Evolutionary conservation across 2,329 filamentous ascomycete genomes (phyloP).

Genomic region (Gaeumannomyces tritici): DNA sequence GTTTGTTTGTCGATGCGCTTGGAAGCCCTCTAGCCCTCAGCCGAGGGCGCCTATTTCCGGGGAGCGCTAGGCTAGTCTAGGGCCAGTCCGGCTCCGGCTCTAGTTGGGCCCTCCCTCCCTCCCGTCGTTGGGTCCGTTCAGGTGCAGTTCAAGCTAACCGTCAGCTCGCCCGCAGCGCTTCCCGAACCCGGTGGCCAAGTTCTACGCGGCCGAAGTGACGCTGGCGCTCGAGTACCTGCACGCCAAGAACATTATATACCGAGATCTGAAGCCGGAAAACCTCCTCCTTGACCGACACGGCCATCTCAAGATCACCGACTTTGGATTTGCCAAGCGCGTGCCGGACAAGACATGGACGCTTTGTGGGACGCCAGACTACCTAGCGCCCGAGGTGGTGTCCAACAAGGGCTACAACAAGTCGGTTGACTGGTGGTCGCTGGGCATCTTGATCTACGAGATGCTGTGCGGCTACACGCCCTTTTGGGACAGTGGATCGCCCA

Average conservation of each 20-base stretch:
- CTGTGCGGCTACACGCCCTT: slow-evolving; percentile 97
- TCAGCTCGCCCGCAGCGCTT: slow-evolving; percentile 59
- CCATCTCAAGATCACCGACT: slow-evolving; percentile 95
- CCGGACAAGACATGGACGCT: slow-evolving; percentile 99
- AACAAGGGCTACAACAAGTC: slow-evolving; percentile 99
- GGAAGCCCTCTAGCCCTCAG: not conserved
- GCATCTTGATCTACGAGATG: slow-evolving; percentile 99
- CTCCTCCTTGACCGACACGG: slow-evolving; percentile 84
- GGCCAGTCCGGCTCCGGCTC: too few species aligned
- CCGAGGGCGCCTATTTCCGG: too few species aligned
- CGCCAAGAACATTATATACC: slow-evolving; percentile 91
- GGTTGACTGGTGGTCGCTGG: slow-evolving; percentile 98
- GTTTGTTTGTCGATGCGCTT: not conserved
- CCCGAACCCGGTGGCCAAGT: slow-evolving; percentile 96
- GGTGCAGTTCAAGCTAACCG: slow-evolving; percentile 8
- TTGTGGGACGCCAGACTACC: slow-evolving; percentile 93
- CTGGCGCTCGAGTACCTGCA: slow-evolving; percentile 93
- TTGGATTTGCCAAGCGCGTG: slow-evolving; percentile 96
- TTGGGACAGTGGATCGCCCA: slow-evolving; percentile 94
- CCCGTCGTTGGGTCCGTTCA: too few species aligned
- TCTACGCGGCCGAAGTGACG: slow-evolving; percentile 96
- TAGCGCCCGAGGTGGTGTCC: slow-evolving; percentile 95
- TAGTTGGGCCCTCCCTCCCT: too few species aligned
- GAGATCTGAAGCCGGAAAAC: slow-evolving; percentile 94
- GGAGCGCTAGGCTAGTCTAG: too few species aligned